Evolutionary conservation across 495 filamentous ascomycete genomes (phyloP), one percentile per base, ranked within the genome.

Genomic region (Aspergillus steynii): DNA sequence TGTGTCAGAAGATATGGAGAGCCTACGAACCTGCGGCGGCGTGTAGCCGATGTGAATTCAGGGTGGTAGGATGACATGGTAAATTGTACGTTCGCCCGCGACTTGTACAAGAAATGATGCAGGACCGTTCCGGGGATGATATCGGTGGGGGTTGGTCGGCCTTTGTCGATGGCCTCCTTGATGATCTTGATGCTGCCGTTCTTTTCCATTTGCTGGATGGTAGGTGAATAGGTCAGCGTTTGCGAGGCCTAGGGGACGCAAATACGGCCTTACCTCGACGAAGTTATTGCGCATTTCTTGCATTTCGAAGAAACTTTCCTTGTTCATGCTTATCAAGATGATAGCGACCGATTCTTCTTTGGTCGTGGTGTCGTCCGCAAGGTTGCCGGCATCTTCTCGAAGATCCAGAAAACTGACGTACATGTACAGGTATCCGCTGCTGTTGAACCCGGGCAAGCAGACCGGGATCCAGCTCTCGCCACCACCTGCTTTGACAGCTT

Each of bases 401-500:
- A 80, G 65, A 49, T 81, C 75, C 56, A 98, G 82, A 69, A 97
- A 99, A 75, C 90, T 95, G 71, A 98, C 94, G 71, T 97, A 99
- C 91, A 97, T 97, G 78, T 98, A 97, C 2, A 99, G 83, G 71
- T 95, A 98, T n/a, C 96, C 96, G 52, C 87, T 89, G 68, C 90
- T 96, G 77, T 99, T 99, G 79, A 99, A 99, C 5, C 92, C 93
- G 9, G 96, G 96, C 9, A 99, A 83, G 65, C 96, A 98, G 7
- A 99, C 82, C 2, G 96, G 96, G 45, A 97, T 94, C 96, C 96
- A 98, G 66, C 93, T 97, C 72, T 99, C 96, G 15, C 93, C 93
- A 29, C 92, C 95, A 5, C 90, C 92, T 50, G 87, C 87, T 63
- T 92, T 92, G 68, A 99, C 87, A 42, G 90, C 89, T 49, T 90